A percentile compares a stretch with the other conserved stretches of the same genome.
phyloP scores from a whole-genome alignment of 164 flowering plant species.

The Annona cherimola region DNA sequence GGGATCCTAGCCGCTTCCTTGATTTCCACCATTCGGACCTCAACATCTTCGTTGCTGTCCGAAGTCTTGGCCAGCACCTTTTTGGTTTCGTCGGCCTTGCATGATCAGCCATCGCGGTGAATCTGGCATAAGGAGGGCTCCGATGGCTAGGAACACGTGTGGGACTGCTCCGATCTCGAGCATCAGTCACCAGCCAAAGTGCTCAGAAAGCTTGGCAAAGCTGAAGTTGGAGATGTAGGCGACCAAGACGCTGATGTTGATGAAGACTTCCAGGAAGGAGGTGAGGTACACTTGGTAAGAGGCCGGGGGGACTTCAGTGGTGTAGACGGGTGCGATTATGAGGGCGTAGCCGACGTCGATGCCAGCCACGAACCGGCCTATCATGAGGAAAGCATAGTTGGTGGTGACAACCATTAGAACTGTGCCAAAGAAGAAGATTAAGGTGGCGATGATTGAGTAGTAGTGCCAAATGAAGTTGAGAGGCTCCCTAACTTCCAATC shows the following conservation, averaged over 20 bases:
- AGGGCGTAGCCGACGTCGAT: slow-evolving; percentile 35
- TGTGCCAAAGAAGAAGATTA: slow-evolving; percentile 31
- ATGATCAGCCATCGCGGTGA: slow-evolving; percentile 80
- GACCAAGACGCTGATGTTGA: slow-evolving; percentile 33
- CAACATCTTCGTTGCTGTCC: slow-evolving; percentile 42
- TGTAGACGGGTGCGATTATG: slow-evolving; percentile 40
- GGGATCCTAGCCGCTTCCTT: slow-evolving; percentile 61
- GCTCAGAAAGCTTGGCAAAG: slow-evolving; percentile 39
- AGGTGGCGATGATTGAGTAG: slow-evolving; percentile 21
- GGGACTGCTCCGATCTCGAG: slow-evolving; percentile 72
- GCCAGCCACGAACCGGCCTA: slow-evolving; percentile 35
- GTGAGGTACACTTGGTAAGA: slow-evolving; percentile 28
- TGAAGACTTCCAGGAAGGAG: slow-evolving; percentile 39
- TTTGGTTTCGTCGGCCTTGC: slow-evolving; percentile 60
- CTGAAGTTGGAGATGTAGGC: slow-evolving; percentile 69
- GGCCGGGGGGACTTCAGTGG: slow-evolving; percentile 32
- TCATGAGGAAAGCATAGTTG: slow-evolving; percentile 28
- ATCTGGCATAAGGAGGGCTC: slow-evolving; percentile 63
- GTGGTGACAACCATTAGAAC: slow-evolving; percentile 28
- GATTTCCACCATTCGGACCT: slow-evolving; percentile 50
- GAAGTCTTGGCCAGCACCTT: slow-evolving; percentile 53
- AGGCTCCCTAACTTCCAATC: too few relatives aligned
- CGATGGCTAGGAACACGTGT: slow-evolving; percentile 36
- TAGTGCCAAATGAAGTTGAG: too few relatives aligned
- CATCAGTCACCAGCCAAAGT: slow-evolving; percentile 68